phyloP scores from a whole-genome alignment of 2,329 filamentous ascomycete species.

The Ophiostoma quercus region DNA sequence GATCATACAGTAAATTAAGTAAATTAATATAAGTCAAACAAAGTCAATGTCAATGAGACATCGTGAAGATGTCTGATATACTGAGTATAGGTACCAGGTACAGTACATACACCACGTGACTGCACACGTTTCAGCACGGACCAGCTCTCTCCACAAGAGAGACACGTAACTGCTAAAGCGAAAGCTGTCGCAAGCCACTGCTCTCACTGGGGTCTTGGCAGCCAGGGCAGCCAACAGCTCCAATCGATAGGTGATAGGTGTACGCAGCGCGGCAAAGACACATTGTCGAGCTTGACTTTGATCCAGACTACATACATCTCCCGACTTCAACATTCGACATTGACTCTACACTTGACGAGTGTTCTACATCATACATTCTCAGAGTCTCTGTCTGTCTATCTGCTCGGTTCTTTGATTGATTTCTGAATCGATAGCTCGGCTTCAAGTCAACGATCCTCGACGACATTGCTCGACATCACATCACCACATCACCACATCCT shows the following conservation, averaged over 20 bases:
- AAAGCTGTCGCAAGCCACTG: slow-evolving; percentile 19
- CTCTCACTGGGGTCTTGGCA: slow-evolving; percentile 9
- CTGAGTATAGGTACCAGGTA: not conserved
- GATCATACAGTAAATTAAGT: not conserved
- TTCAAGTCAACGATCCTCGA: not conserved
- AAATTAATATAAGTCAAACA: not conserved
- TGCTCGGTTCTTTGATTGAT: not conserved
- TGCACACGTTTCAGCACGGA: not conserved
- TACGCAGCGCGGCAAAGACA: slow-evolving; percentile 12
- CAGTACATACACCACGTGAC: not conserved
- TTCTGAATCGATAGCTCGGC: too few species aligned
- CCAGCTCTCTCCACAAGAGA: slow-evolving; percentile 22
- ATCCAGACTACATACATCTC: not conserved
- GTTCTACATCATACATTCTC: not conserved
- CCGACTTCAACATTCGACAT: too few species aligned
- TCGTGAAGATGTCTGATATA: not conserved
- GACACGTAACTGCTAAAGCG: slow-evolving; percentile 27
- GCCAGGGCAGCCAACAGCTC: slow-evolving; percentile 1
- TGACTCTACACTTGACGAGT: not conserved
- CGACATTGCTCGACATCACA: not conserved
- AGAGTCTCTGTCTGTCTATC: not conserved
- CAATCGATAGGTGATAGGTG: not conserved
- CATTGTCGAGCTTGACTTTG: not conserved
- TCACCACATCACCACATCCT: not conserved
- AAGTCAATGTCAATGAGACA: not conserved